Conservation (phyloP, 495 filamentous ascomycete species). For the Xylaria grammica region DNA sequence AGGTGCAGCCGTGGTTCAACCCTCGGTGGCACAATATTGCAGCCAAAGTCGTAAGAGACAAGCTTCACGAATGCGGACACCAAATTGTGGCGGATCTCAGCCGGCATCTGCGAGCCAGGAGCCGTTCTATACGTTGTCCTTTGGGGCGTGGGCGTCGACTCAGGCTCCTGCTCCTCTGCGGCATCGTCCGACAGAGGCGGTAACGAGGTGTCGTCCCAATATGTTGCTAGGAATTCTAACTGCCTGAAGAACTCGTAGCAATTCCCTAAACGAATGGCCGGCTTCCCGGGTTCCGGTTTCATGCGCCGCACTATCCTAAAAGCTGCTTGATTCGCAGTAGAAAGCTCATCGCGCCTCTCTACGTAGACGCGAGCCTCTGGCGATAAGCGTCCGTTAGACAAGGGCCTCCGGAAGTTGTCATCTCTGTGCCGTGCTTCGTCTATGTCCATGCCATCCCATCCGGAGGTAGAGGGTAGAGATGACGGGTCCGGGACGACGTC, state of each 20-base stretch:
- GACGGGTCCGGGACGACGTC: slow-evolving; percentile 54
- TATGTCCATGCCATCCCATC: slow-evolving; percentile 50
- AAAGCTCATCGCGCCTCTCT: slow-evolving; percentile 59
- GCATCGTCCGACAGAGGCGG: slow-evolving; percentile 21
- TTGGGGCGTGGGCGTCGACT: slow-evolving; percentile 22
- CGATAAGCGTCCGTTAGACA: slow-evolving; percentile 53
- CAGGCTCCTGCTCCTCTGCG: slow-evolving; percentile 24
- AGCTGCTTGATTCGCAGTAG: slow-evolving; percentile 52
- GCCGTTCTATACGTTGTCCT: slow-evolving; percentile 55
- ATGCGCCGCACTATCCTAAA: slow-evolving; percentile 59
- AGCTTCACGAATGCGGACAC: slow-evolving; percentile 77
- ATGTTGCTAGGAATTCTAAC: slow-evolving; percentile 55
- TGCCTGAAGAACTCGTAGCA: slow-evolving; percentile 64
- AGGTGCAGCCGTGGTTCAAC: slow-evolving; percentile 67
- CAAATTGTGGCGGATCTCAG: slow-evolving; percentile 72
- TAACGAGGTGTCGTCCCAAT: slow-evolving; percentile 59
- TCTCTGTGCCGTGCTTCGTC: slow-evolving; percentile 51
- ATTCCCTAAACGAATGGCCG: slow-evolving; percentile 55
- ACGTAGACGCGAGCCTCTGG: slow-evolving; percentile 56
- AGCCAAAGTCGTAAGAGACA: slow-evolving; percentile 78
- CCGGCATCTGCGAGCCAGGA: slow-evolving; percentile 74
- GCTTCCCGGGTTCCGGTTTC: slow-evolving; percentile 51
- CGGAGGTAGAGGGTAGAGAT: slow-evolving; percentile 51
- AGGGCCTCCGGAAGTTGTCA: slow-evolving; percentile 45
- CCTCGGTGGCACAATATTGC: slow-evolving; percentile 68